phyloP scores from a whole-genome alignment of 164 flowering plant species.

The Berberis vulgaris region DNA sequence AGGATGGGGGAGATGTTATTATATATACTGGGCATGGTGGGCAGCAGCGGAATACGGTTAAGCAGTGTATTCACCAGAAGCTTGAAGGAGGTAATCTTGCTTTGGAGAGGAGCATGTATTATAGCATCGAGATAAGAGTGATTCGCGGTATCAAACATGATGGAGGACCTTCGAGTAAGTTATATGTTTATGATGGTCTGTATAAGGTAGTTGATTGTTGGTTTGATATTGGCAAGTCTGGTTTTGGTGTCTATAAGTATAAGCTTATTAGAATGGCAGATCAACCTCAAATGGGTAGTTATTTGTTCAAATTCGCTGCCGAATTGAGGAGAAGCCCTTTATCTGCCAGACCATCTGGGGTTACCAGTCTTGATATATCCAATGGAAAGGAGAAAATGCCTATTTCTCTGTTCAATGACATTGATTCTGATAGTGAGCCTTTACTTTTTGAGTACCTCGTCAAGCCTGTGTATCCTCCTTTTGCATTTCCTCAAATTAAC shows the following conservation, averaged over 20 bases:
- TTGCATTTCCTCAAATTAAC: constrained; percentile 20
- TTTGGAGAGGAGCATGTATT: constrained; percentile 66
- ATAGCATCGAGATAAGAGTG: constrained; percentile 75
- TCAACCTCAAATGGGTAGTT: constrained; percentile 82
- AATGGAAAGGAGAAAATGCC: constrained; percentile 57
- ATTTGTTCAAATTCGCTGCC: constrained; percentile 44
- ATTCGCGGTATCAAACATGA: constrained; percentile 66
- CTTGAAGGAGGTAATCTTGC: constrained; percentile 83
- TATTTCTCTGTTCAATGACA: constrained; percentile 61
- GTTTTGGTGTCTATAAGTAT: constrained; percentile 82
- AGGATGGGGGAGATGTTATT: constrained; percentile 60
- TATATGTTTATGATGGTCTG: constrained; percentile 87
- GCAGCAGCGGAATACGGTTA: constrained; percentile 29
- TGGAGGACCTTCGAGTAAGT: constrained; percentile 38
- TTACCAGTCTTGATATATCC: constrained; percentile 59
- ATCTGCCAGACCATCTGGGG: constrained; percentile 47
- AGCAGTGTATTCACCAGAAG: constrained; percentile 55
- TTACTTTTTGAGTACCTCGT: constrained; percentile 48
- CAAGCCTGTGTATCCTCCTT: constrained; percentile 46
- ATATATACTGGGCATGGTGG: constrained; percentile 89
- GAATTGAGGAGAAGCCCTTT: constrained; percentile 41
- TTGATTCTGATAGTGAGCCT: constrained; percentile 57
- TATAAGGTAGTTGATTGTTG: constrained; percentile 59
- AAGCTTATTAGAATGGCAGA: constrained; percentile 58
- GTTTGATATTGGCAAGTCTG: constrained; percentile 85